Evolutionary conservation across 495 filamentous ascomycete species (phyloP), one percentile per base, ranked within the genome.

Genomic region (Penicillium paxilli): DNA sequence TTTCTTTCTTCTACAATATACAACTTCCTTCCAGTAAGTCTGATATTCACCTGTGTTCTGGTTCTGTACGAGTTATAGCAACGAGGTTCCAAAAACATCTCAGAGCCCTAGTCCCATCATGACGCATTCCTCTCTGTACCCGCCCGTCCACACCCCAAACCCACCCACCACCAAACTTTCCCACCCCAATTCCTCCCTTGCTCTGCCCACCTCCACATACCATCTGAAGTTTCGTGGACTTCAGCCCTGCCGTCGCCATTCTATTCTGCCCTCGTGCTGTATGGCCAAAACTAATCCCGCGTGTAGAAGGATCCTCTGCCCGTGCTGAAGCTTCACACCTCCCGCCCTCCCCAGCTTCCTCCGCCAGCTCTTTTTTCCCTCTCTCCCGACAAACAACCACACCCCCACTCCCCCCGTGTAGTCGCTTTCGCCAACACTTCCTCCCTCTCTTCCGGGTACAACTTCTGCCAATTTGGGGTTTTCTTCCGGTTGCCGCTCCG

Each of bases 81-180:
- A n/a, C 22, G 25, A 40, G 51, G 44, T 3, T 38, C 44, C 21
- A 32, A 44, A 47, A 58, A 46, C 55, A 42, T 56, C 40, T 59
- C 51, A 44, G 49, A 37, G 49, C 49, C 49, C 64, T 64, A 64
- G 51, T 54, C 59, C 56, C 64, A 68, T 69, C 63, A 75, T 75
- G 72, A 75, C 72, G 72, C 72, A 75, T 75, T 64, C 58, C 52
- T 57, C 52, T n/a, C n/a, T n/a, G n/a, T 52, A 52, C 51, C 58
- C 64, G 53, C 58, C 44, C 44, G 40, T 42, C 33, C 28, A 50
- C 41, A 38, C 53, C 53, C 38, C 38, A 46, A 57, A 60, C 51
- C 57, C 51, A 55, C 60, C 10, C 44, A 49, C 32, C 24, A 45
- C 54, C 49, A 55, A 28, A 54, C 37, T 20, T 57, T 47, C 25